These are phyloP conservation scores for Rhizopogon roseolus DNA, from an alignment of 768 basidiomycete species.

Conservation along the genomic window DNA sequence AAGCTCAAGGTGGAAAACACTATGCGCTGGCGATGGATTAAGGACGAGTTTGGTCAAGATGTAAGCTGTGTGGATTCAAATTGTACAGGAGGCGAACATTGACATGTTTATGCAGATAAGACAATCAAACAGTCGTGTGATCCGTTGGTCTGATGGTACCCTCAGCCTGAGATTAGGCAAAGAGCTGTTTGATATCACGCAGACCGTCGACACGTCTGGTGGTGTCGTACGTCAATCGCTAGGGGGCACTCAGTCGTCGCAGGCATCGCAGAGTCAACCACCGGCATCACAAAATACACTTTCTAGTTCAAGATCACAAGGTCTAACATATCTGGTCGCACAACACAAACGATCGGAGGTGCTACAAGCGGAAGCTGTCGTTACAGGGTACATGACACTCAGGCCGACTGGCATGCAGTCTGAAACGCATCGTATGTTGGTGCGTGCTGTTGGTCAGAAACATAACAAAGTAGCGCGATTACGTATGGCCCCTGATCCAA, in stretches of 20 bases:
- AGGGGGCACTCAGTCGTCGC: conserved; percentile 36
- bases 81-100: conserved; percentile 1
- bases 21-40: conserved; percentile 91
- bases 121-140: conserved; percentile 86
- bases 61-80: conserved; percentile 44
- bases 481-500: conserved; percentile 76
- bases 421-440: conserved; percentile 85
- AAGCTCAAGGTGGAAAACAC: conserved; percentile 92
- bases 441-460: conserved; percentile 80
- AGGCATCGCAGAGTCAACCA: conserved; percentile 35
- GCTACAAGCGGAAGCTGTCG: conserved; percentile 78
- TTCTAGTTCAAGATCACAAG: conserved; percentile 49
- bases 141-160: conserved; percentile 95
- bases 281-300: conserved; percentile 33
- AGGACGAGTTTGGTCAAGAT: conserved; percentile 67
- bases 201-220: conserved; percentile 74
- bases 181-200: conserved; percentile 88
- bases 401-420: conserved; percentile 89
- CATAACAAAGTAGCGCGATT: conserved; percentile 78
- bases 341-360: conserved; percentile 85
- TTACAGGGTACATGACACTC: conserved; percentile 80
- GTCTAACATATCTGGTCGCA: conserved; percentile 84
- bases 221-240: conserved; percentile 55
- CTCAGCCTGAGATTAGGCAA: conserved; percentile 88
- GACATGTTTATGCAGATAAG: conserved; percentile 44